A percentile compares a stretch with the other conserved stretches of the same genome.
Conservation (phyloP, 1,284 basidiomycete species). For the Microbotryum lychnidis-dioicae region DNA sequence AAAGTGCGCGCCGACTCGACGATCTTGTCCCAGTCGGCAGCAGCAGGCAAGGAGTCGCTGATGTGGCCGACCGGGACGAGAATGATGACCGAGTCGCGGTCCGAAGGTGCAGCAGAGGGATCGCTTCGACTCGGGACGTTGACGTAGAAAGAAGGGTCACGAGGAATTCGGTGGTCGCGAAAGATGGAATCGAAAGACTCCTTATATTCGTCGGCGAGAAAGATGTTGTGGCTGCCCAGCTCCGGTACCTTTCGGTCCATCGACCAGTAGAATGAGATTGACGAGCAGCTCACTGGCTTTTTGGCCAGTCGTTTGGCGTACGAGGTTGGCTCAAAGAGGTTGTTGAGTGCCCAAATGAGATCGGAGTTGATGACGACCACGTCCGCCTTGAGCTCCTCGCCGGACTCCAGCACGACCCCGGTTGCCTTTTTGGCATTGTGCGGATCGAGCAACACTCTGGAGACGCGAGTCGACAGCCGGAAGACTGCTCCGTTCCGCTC, state of each 20-base stretch:
- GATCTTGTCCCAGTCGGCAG: slow-evolving; percentile 34
- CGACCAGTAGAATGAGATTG: slow-evolving; percentile 51
- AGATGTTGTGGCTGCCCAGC: slow-evolving; percentile 48
- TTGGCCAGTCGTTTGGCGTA: slow-evolving; percentile 36
- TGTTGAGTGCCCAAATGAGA: slow-evolving; percentile 47
- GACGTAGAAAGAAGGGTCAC: slow-evolving; percentile 50
- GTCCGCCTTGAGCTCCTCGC: slow-evolving; percentile 45
- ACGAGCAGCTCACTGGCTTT: slow-evolving; percentile 45
- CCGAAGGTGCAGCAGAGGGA: slow-evolving; percentile 39
- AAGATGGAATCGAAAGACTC: slow-evolving; percentile 48
- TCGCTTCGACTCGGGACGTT: slow-evolving; percentile 45
- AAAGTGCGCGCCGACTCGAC: slow-evolving; percentile 32
- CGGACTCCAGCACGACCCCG: slow-evolving; percentile 44
- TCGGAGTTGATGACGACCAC: slow-evolving; percentile 50
- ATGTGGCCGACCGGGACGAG: slow-evolving; percentile 42
- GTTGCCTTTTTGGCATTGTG: slow-evolving; percentile 34
- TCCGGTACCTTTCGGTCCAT: slow-evolving; percentile 42
- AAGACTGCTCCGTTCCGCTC: slow-evolving; percentile 42
- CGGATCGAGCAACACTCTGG: slow-evolving; percentile 39
- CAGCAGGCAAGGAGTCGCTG: slow-evolving; percentile 21
- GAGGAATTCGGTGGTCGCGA: slow-evolving; percentile 44
- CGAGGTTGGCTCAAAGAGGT: slow-evolving; percentile 42
- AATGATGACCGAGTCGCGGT: slow-evolving; percentile 41
- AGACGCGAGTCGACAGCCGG: slow-evolving; percentile 43
- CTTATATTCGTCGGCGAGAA: slow-evolving; percentile 38